phyloP scores from a whole-genome alignment of 2,329 filamentous ascomycete species.

The Zalaria obscura region DNA sequence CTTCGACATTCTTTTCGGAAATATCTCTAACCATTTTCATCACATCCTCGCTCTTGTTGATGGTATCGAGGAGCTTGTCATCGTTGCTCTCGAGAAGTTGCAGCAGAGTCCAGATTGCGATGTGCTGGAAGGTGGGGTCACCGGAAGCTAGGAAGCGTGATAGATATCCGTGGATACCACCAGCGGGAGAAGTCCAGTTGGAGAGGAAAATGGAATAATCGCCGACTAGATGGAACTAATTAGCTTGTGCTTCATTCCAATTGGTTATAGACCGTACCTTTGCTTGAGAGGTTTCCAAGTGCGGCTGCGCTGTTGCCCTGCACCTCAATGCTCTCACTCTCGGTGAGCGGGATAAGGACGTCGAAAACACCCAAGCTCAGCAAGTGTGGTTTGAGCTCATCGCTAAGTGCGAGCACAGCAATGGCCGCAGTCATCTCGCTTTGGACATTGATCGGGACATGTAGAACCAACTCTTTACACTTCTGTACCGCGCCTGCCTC shows the following conservation, averaged over 20 bases:
- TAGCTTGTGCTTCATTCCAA: no score
- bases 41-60: constrained; percentile 80
- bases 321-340: constrained; percentile 91
- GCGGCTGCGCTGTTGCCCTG: constrained; percentile 97
- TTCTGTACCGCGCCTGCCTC: constrained; percentile 96
- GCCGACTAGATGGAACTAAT: constrained; percentile 47
- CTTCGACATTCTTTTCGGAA: constrained; percentile 75
- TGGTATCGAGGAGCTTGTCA: constrained; percentile 71
- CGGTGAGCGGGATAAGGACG: constrained; percentile 86
- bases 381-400: constrained; percentile 86
- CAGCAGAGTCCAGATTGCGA: constrained; percentile 93
- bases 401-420: constrained; percentile 85
- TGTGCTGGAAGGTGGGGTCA: constrained; percentile 96
- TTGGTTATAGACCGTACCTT: constrained; percentile 46
- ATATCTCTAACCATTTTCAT: constrained; percentile 86
- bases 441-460: constrained; percentile 87
- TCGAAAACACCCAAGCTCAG: constrained; percentile 90
- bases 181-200: constrained; percentile 84
- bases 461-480: constrained; percentile 90
- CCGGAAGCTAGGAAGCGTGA: constrained; percentile 85
- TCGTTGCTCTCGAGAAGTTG: constrained; percentile 95
- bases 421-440: constrained; percentile 99
- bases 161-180: constrained; percentile 90
- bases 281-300: constrained; percentile 87
- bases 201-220: constrained; percentile 94